phyloP scores from a whole-genome alignment of 306 rosid genomes.

The Rosa lucieae region DNA sequence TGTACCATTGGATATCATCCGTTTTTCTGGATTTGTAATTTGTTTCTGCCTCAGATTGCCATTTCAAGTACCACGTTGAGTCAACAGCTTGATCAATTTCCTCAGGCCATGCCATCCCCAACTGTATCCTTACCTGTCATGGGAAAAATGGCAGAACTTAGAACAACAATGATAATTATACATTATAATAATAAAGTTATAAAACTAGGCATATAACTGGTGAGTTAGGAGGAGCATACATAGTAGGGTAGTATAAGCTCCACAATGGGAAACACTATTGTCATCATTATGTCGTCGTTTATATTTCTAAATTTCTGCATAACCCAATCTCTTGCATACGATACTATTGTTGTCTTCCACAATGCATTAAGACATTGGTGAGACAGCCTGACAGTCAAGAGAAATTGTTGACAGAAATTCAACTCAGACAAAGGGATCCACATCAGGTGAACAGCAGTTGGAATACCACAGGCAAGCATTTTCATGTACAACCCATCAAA shows the following conservation, averaged over 20 bases:
- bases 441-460: constrained; percentile 82
- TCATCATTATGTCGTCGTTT: constrained; percentile 70
- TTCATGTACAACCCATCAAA: constrained; percentile 91
- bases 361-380: constrained; percentile 47
- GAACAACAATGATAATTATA: constrained; percentile 14
- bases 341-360: constrained; percentile 55
- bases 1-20: constrained; percentile 47
- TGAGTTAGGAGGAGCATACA: constrained; percentile 45
- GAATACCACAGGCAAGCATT: constrained; percentile 84
- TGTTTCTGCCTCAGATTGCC: constrained; percentile 85
- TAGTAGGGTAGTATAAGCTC: constrained; percentile 72
- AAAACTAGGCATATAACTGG: constrained; percentile 26
- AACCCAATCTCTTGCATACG: constrained; percentile 48
- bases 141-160: constrained; percentile 21
- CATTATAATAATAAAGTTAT: not conserved
- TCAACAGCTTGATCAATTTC: constrained; percentile 67
- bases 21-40: constrained; percentile 47
- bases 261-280: constrained; percentile 65
- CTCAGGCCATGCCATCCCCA: constrained; percentile 98
- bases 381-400: constrained; percentile 52
- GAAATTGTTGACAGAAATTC: constrained; percentile 59
- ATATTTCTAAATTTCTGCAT: constrained; percentile 40
- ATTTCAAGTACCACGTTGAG: constrained; percentile 81
- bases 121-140: constrained; percentile 59
- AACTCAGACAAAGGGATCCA: constrained; percentile 90